Evolutionary conservation across 2,329 filamentous ascomycete species (phyloP).

Genomic region (Apiospora phragmitis): DNA sequence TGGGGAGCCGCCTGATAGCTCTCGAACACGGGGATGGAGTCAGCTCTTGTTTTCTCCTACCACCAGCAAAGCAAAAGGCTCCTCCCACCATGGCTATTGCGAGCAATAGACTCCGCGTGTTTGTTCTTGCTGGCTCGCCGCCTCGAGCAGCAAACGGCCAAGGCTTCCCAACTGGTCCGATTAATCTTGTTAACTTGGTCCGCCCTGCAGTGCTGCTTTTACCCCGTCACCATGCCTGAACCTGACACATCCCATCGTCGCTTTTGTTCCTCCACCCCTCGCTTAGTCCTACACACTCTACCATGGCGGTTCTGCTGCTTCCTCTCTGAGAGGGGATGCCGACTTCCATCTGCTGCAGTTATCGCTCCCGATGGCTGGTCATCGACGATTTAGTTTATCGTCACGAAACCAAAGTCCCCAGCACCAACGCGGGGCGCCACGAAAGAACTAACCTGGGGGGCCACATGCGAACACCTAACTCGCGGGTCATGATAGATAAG

Average conservation of each 20-base stretch:
- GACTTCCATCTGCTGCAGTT: neutral
- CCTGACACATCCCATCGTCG: conserved; percentile 1
- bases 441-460: neutral
- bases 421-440: neutral
- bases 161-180: neutral
- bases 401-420: neutral
- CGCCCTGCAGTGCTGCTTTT: conserved; percentile 7
- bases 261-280: neutral
- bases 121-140: neutral
- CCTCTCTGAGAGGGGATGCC: neutral
- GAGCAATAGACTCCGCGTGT: neutral
- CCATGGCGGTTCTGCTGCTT: neutral
- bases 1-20: conserved; percentile 14
- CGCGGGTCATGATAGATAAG: neutral
- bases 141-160: neutral
- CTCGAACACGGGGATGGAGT: neutral
- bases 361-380: neutral
- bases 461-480: conserved; percentile 2
- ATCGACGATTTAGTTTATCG: conserved; percentile 6
- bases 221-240: neutral
- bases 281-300: conserved; percentile 9
- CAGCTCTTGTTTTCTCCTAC: neutral
- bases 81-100: neutral
- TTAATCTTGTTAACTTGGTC: neutral
- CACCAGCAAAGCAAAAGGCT: no score